Conservation (phyloP, 2,329 filamentous ascomycete genomes). For the Cryphonectria naterciae region DNA sequence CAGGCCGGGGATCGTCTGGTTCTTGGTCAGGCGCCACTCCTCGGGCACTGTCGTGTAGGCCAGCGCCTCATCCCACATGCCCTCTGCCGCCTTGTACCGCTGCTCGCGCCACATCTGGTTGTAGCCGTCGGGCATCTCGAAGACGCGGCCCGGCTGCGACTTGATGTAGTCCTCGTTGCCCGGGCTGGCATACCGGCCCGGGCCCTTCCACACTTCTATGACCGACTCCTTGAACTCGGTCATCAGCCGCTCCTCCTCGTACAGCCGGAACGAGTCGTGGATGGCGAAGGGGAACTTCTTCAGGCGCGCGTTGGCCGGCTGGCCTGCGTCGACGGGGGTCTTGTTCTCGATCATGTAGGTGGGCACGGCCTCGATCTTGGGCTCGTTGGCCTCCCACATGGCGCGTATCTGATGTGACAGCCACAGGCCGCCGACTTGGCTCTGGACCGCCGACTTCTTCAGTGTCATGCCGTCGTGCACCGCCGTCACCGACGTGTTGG, state of each 20-base stretch:
- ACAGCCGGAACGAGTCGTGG: constrained; percentile 72
- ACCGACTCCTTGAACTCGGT: constrained; percentile 98
- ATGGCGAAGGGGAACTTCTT: constrained; percentile 68
- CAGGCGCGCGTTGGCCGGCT: constrained; percentile 75
- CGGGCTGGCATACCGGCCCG: constrained; percentile 64
- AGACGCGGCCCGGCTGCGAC: constrained; percentile 77
- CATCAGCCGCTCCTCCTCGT: constrained; percentile 90
- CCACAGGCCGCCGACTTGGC: constrained; percentile 85
- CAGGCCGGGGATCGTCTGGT: constrained; percentile 81
- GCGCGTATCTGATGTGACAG: constrained; percentile 85
- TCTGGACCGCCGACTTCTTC: constrained; percentile 85
- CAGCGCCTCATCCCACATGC: constrained; percentile 85
- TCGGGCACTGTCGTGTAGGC: constrained; percentile 56
- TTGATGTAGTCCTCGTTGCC: constrained; percentile 79
- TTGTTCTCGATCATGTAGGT: constrained; percentile 90
- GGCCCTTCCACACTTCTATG: constrained; percentile 89
- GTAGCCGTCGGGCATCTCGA: constrained; percentile 96
- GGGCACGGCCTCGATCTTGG: constrained; percentile 75
- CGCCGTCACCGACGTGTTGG: constrained; percentile 85
- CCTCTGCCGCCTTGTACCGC: constrained; percentile 83
- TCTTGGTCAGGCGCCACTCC: constrained; percentile 59
- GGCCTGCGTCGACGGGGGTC: constrained; percentile 82
- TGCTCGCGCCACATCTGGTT: constrained; percentile 94
- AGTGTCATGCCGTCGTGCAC: constrained; percentile 94
- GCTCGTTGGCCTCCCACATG: constrained; percentile 72